A percentile compares a stretch with the other conserved stretches of the same genome.
Conservation (phyloP, 768 basidiomycete genomes). For the Lactarius indigo region DNA sequence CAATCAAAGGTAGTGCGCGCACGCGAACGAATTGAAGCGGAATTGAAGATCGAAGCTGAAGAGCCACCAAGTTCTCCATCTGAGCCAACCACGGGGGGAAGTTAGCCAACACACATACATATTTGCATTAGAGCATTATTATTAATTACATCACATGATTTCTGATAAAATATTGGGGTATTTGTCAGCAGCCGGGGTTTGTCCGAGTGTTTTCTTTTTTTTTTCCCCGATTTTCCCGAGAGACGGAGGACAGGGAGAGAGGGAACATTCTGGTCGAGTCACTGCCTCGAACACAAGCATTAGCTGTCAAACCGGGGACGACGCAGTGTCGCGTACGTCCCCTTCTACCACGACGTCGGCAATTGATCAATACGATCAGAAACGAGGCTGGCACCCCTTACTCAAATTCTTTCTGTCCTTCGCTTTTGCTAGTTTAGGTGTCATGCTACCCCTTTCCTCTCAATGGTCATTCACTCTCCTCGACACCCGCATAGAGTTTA, state of each 20-base stretch:
- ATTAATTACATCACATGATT: background rate
- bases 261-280: background rate
- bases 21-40: constrained; percentile 91
- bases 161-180: background rate
- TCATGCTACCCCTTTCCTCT: constrained; percentile 33
- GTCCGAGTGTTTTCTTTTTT: background rate
- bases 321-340: constrained; percentile 19
- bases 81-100: background rate
- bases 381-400: background rate
- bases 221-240: background rate
- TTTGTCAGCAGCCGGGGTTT: background rate
- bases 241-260: background rate
- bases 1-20: constrained; percentile 98
- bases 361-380: constrained; percentile 15
- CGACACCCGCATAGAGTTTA: constrained; percentile 58
- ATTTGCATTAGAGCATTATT: no score
- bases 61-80: constrained; percentile 22
- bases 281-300: background rate
- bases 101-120: background rate
- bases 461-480: constrained; percentile 46
- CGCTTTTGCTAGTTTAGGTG: constrained; percentile 10
- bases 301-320: background rate
- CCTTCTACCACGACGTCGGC: constrained; percentile 13
- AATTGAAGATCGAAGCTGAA: constrained; percentile 41
- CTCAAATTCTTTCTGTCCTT: constrained; percentile 18